Evolutionary conservation across 345 rosid genomes (phyloP), one percentile per base, ranked within the genome.

Genomic region (Gossypium longicalyx): DNA sequence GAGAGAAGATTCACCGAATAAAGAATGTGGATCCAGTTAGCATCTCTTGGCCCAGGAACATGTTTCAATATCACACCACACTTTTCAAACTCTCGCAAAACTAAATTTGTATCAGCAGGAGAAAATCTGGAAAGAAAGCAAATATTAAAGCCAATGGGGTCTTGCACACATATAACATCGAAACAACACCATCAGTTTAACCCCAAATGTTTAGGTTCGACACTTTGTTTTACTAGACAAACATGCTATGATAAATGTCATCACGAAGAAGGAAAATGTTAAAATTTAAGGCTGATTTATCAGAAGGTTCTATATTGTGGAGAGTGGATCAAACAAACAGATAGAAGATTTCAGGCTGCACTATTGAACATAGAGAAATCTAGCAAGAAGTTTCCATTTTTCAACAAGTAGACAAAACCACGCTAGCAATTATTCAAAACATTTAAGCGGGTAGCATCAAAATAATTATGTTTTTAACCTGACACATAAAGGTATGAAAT

Each of bases 11-110:
- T 72, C 77, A 94, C 99, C 98, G 82, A 91, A 81, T 90, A 95
- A 9, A 91, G 93, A 77, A 95, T 90, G 86, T 93, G 90, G 91
- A 93, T 91, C 98, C 98, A 93, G 89, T 95, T 95, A 57, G 99
- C 97, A 75, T 90, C 89, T 78, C 94, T 87, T 71, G 97, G 98
- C 66, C 99, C 99, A 57, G 94, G 92, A 83, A 91, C 85, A 89
- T 95, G 98, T 79, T 89, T 95, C 86, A 95, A 78, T 77, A 93
- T 87, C 81, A 90, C 85, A 57, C 97, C 97, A 53, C 91, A 90
- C 79, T 95, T 95, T 75, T 95, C 98, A 82, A 95, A 93, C 83
- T 93, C 99, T 64, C 99, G 81, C 72, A 93, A 81, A 71, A 95
- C 94, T 72, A 88, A 82, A 86, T 95, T 95, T 80, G 97, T 95